Conservation (phyloP, 139 green algal species). For the Chlamydomonas incerta region DNA sequence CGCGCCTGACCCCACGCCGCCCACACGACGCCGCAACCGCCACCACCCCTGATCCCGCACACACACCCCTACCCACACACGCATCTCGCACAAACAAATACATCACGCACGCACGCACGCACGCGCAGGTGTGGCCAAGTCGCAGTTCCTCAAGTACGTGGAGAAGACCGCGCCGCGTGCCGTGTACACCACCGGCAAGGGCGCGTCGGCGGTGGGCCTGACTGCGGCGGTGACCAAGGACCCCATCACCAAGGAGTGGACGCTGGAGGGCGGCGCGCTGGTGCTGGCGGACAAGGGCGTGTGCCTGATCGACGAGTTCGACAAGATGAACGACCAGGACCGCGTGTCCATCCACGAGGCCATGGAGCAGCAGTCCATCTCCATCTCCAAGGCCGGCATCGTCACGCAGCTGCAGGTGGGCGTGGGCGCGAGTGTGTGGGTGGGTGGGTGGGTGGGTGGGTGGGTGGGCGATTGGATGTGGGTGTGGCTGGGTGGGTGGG, state of each 20-base stretch:
- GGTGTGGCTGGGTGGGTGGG: too few species aligned
- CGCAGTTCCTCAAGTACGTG: constrained; percentile 99
- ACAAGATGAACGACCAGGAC: constrained; percentile 99
- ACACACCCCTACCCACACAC: too few species aligned
- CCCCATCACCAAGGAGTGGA: constrained; percentile 95
- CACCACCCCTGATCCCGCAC: too few species aligned
- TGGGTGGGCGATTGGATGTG: too few species aligned
- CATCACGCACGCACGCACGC: too few species aligned
- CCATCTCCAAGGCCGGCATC: constrained; percentile 99
- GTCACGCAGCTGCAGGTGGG: constrained; percentile 70
- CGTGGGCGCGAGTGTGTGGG: too few species aligned
- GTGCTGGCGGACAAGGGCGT: constrained; percentile 97
- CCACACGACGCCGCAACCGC: too few species aligned
- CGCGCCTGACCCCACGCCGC: too few species aligned
- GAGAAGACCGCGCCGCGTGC: constrained; percentile 93
- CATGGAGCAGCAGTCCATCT: constrained; percentile 99
- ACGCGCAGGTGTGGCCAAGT: constrained; percentile 86
- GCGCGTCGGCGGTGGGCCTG: constrained; percentile 95
- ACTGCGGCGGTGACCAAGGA: constrained; percentile 97
- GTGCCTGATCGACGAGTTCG: constrained; percentile 99
- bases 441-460: too few species aligned
- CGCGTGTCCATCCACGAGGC: constrained; percentile 87
- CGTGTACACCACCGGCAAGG: constrained; percentile 99
- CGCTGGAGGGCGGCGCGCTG: constrained; percentile 97
- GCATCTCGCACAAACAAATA: too few species aligned